phyloP scores from a whole-genome alignment of 108 stramenopile species.

The Pseudonitzschia delicatissima region DNA sequence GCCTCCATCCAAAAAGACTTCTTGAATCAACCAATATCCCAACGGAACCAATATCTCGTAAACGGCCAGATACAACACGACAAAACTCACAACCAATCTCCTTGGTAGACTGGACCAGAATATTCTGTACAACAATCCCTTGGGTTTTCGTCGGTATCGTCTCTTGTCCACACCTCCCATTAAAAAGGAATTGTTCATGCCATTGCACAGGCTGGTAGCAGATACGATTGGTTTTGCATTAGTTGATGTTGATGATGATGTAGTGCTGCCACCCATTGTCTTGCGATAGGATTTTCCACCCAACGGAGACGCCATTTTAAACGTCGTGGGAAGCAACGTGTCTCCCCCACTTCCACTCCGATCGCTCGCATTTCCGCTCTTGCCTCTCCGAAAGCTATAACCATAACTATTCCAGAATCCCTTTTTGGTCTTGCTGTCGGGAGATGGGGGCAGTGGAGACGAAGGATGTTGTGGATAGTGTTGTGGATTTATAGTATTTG shows the following conservation, averaged over 20 bases:
- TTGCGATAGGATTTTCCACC: no score
- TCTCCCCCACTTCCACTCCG: not conserved
- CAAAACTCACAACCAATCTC: not conserved
- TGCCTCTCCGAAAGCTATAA: not conserved
- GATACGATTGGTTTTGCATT: not conserved
- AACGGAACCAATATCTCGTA: not conserved
- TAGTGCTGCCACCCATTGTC: no score
- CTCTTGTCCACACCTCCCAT: not conserved
- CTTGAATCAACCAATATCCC: not conserved
- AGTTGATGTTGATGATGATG: no score
- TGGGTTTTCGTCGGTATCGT: not conserved
- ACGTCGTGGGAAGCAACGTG: not conserved
- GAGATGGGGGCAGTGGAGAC: not conserved
- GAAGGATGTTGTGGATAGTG: no score
- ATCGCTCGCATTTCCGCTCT: not conserved
- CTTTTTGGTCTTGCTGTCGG: not conserved
- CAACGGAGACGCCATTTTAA: not conserved
- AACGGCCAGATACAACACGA: not conserved
- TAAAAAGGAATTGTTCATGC: not conserved
- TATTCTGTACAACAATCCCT: not conserved
- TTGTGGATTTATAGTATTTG: no score
- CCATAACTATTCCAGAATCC: no score
- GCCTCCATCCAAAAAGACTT: not conserved
- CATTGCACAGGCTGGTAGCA: not conserved
- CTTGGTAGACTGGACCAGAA: conserved; percentile 5